A percentile compares a stretch with the other conserved stretches of the same genome.
Conservation (phyloP, 495 filamentous ascomycete genomes). For the Cryomyces antarcticus region DNA sequence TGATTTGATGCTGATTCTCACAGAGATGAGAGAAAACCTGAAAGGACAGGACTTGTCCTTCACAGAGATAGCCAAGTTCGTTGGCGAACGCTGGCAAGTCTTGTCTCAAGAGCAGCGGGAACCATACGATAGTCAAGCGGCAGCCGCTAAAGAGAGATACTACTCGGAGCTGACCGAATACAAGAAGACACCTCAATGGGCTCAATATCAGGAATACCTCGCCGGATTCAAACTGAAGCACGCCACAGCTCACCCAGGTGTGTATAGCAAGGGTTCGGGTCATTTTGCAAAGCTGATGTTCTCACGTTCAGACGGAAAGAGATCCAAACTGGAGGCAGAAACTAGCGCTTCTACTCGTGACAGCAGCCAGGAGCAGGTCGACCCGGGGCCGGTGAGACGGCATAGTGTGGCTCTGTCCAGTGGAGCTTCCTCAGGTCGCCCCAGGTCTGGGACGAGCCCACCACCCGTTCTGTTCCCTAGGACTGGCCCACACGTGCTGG, state of each 20-base stretch:
- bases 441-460: not conserved
- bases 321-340: conserved; percentile 16
- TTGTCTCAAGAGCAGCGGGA: conserved; percentile 43
- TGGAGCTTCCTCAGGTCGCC: not conserved
- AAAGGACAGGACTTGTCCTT: conserved; percentile 55
- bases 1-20: not conserved
- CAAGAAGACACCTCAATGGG: conserved; percentile 54
- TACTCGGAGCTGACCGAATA: conserved; percentile 44
- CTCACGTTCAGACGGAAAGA: conserved; percentile 14
- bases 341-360: conserved; percentile 9
- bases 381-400: not conserved
- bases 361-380: conserved; percentile 1
- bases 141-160: conserved; percentile 49
- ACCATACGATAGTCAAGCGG: conserved; percentile 46
- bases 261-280: not conserved
- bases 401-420: not conserved
- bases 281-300: too few species aligned
- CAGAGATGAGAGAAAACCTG: conserved; percentile 53
- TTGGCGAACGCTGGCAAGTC: conserved; percentile 62
- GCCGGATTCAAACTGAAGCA: conserved; percentile 55
- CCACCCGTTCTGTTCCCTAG: not conserved
- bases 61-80: conserved; percentile 63
- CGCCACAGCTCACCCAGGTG: conserved; percentile 17
- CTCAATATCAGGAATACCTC: conserved; percentile 34
- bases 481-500: not conserved